Evolutionary conservation across 345 rosid genomes (phyloP).

Genomic region (Gossypium arboreum): DNA sequence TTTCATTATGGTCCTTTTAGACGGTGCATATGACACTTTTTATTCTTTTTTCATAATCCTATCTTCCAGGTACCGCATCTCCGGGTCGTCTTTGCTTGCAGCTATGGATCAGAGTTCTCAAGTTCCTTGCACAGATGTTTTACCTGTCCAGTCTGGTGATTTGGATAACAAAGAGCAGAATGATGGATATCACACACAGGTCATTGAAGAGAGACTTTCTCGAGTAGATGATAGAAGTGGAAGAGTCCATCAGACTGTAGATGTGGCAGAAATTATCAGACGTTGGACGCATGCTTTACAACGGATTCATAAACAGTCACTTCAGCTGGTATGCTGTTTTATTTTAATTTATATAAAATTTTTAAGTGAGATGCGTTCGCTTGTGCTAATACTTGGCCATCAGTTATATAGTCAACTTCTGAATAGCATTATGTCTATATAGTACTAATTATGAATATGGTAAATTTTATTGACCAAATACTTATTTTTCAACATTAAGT

Average conservation of each 20-base stretch:
- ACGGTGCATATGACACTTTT: slow-evolving; percentile 9
- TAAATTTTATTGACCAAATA: neutral
- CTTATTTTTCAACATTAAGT: neutral
- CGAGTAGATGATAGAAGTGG: slow-evolving; percentile 85
- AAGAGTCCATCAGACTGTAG: slow-evolving; percentile 81
- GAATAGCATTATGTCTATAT: neutral
- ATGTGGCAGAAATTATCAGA: slow-evolving; percentile 93
- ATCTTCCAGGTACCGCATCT: slow-evolving; percentile 84
- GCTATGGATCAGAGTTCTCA: slow-evolving; percentile 99
- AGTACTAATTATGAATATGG: slow-evolving; percentile 7
- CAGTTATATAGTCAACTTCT: neutral
- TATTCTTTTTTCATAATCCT: slow-evolving; percentile 20
- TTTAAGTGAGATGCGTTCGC: slow-evolving; percentile 5
- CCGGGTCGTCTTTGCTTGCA: slow-evolving; percentile 88
- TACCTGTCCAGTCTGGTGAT: slow-evolving; percentile 52
- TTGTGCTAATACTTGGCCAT: neutral
- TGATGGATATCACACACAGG: slow-evolving; percentile 47
- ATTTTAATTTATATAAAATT: neutral
- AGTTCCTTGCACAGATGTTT: slow-evolving; percentile 64
- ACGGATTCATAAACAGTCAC: slow-evolving; percentile 96
- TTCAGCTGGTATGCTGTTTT: slow-evolving; percentile 68
- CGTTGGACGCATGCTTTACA: slow-evolving; percentile 99
- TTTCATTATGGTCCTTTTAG: slow-evolving; percentile 1
- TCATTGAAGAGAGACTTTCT: slow-evolving; percentile 62
- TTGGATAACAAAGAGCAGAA: slow-evolving; percentile 63